These are phyloP conservation scores for Limonium bicolor DNA, from an alignment of 148 eudicot genomes.

Conservation along the genomic window DNA sequence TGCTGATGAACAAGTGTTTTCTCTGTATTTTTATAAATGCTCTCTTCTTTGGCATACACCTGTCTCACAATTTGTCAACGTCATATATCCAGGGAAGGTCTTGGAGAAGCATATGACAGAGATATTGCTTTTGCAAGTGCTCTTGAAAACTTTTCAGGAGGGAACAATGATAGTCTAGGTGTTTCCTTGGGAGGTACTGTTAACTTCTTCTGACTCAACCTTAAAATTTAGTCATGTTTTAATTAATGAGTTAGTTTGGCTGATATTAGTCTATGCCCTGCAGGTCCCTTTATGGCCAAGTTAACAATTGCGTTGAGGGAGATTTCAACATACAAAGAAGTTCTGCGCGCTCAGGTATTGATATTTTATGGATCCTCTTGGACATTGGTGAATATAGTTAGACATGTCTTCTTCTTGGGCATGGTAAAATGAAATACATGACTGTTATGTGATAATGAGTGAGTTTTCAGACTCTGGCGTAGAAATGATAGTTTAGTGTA, in stretches of 20 bases:
- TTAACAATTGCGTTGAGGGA: constrained; percentile 75
- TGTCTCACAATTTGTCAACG: too few species aligned
- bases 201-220: not conserved
- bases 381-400: too few species aligned
- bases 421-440: too few species aligned
- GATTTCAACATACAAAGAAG: constrained; percentile 84
- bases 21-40: too few species aligned
- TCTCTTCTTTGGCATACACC: too few species aligned
- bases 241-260: not conserved
- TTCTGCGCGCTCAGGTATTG: constrained; percentile 68
- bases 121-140: constrained; percentile 71
- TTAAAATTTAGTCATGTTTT: not conserved
- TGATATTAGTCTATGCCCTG: too few species aligned
- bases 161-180: constrained; percentile 61
- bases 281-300: constrained; percentile 82
- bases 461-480: too few species aligned
- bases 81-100: constrained; percentile 89
- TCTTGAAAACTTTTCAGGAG: constrained; percentile 69
- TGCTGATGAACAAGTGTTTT: too few species aligned
- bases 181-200: constrained; percentile 80
- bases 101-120: constrained; percentile 81
- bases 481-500: too few species aligned
- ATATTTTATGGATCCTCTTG: too few species aligned
- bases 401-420: too few species aligned
- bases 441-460: too few species aligned